A percentile compares a stretch with the other conserved stretches of the same genome.
Conservation (phyloP, 2,329 filamentous ascomycete genomes). For the Escovopsis weberi region DNA sequence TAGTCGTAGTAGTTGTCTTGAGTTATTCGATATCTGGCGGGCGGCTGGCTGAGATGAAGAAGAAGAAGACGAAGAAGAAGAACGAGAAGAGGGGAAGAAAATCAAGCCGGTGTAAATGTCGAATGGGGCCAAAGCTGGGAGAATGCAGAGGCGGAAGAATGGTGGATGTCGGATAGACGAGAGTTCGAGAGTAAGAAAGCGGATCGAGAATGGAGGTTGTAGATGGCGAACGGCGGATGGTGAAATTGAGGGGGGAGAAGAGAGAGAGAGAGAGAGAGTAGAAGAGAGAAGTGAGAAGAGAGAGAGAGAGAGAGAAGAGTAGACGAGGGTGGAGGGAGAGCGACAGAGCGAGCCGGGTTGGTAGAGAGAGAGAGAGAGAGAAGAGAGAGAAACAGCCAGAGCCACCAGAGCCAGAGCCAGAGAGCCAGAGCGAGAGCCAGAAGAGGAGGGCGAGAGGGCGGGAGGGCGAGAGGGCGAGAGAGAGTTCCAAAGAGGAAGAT, state of each 20-base stretch:
- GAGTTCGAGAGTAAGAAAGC: conserved; percentile 9
- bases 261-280: conserved; percentile 18
- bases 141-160: conserved; percentile 3
- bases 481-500: no score
- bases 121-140: conserved; percentile 4
- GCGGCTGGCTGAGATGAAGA: conserved; percentile 2
- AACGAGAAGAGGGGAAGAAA: conserved; percentile 4
- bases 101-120: background rate
- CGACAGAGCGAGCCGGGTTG: background rate
- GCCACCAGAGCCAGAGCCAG: no score
- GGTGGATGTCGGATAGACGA: conserved; percentile 2
- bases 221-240: no score
- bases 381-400: conserved; percentile 10
- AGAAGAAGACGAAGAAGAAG: conserved; percentile 6
- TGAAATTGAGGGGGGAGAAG: conserved; percentile 19
- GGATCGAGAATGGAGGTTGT: conserved; percentile 22
- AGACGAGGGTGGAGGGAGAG: background rate
- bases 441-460: no score
- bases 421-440: no score
- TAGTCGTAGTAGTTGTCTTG: no score
- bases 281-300: conserved; percentile 22
- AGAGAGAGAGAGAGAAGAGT: conserved; percentile 13
- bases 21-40: no score
- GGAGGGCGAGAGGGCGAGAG: no score
- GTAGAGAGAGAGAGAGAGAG: conserved; percentile 7